A percentile compares a stretch with the other conserved stretches of the same genome.
Evolutionary conservation across 106 monocot genomes (phyloP).

Genomic region (Iris macrosiphon): DNA sequence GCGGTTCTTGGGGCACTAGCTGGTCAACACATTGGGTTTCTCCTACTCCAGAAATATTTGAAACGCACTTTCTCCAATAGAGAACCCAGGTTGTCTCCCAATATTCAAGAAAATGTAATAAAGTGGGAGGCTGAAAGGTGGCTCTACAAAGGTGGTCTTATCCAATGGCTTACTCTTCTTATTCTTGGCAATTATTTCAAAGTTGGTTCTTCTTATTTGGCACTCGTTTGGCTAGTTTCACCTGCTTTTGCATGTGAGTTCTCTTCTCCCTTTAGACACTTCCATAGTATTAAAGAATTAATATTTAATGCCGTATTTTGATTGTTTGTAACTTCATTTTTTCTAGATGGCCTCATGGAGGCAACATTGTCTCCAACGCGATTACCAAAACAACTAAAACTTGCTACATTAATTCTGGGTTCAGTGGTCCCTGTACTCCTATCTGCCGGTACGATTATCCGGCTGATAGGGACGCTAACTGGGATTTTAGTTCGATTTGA

Average conservation of each 20-base stretch:
- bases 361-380: constrained; percentile 84
- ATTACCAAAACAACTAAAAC: constrained; percentile 62
- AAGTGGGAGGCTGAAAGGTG: constrained; percentile 88
- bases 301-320: constrained; percentile 1
- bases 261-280: not conserved
- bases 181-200: constrained; percentile 55
- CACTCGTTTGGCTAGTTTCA: constrained; percentile 82
- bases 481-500: constrained; percentile 71
- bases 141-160: constrained; percentile 90
- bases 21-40: constrained; percentile 93
- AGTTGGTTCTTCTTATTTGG: constrained; percentile 68
- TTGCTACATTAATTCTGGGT: constrained; percentile 61
- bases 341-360: constrained; percentile 86
- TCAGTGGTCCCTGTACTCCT: constrained; percentile 52
- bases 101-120: constrained; percentile 24
- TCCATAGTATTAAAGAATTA: not conserved
- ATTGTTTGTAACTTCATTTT: constrained; percentile 5
- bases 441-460: constrained; percentile 54
- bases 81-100: constrained; percentile 6
- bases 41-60: constrained; percentile 52
- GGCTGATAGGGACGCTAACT: constrained; percentile 35
- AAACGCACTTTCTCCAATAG: constrained; percentile 19
- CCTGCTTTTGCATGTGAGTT: constrained; percentile 95
- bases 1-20: constrained; percentile 73
- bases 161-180: constrained; percentile 82